Conservation (phyloP, 1,139 yeast genomes). For the Lodderomyces jiufengensis region DNA sequence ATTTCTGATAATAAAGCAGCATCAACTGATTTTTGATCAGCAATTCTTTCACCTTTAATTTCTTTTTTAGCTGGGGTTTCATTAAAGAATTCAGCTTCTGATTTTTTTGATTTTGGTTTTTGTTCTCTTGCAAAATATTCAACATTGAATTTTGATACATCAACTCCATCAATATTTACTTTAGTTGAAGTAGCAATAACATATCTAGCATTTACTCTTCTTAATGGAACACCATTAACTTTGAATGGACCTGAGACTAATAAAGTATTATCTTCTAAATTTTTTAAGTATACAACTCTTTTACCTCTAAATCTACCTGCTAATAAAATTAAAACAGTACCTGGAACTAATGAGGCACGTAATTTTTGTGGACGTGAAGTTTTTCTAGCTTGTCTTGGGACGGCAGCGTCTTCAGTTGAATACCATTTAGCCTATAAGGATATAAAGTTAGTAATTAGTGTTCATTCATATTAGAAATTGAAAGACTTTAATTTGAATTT, state of each 20-base stretch:
- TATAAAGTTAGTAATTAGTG: conserved; percentile 37
- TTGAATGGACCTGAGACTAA: conserved; percentile 99
- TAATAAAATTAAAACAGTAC: conserved; percentile 95
- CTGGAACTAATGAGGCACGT: conserved; percentile 97
- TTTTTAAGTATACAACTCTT: conserved; percentile 98
- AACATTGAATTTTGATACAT: conserved; percentile 89
- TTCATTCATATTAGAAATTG: conserved; percentile 1
- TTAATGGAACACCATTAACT: conserved; percentile 99
- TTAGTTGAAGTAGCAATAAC: conserved; percentile 98
- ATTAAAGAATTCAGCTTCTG: conserved; percentile 94
- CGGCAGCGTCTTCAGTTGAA: conserved; percentile 92
- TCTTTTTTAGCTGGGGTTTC: conserved; percentile 85
- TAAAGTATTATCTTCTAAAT: conserved; percentile 97
- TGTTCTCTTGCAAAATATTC: conserved; percentile 98
- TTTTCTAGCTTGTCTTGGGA: conserved; percentile 86
- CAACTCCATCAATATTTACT: conserved; percentile 75
- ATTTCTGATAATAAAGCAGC: conserved; percentile 90
- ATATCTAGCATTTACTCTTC: conserved; percentile 98
- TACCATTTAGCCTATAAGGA: conserved; percentile 97
- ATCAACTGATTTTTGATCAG: conserved; percentile 97
- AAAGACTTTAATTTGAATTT: no score
- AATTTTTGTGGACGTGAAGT: conserved; percentile 91
- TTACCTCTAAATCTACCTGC: conserved; percentile 99
- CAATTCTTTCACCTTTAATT: conserved; percentile 91
- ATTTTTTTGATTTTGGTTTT: conserved; percentile 70